Evolutionary conservation across 1,284 basidiomycete species (phyloP).

Genomic region (Xanthoconium separans): DNA sequence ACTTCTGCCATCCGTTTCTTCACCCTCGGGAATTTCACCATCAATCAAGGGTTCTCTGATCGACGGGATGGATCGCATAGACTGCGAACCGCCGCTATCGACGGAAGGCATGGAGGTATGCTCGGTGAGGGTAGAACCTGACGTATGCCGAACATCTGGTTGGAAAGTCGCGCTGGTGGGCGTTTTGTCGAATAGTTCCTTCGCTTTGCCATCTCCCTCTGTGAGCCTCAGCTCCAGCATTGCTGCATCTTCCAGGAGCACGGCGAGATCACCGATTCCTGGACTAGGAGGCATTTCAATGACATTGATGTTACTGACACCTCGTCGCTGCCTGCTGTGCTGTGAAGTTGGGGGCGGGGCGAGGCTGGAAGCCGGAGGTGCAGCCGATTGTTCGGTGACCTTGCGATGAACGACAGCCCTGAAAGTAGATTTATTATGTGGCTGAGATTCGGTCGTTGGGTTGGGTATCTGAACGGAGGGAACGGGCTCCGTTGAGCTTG

Average conservation of each 20-base stretch:
- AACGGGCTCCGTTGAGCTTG: conserved; percentile 4
- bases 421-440: conserved; percentile 36
- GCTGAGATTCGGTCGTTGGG: not conserved
- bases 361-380: conserved; percentile 15
- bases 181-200: conserved; percentile 17
- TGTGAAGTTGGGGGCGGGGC: conserved; percentile 13
- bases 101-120: conserved; percentile 10
- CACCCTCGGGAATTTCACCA: conserved; percentile 30
- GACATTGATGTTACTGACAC: conserved; percentile 17
- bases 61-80: conserved; percentile 33
- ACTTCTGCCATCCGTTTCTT: conserved; percentile 32
- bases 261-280: conserved; percentile 45
- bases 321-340: conserved; percentile 26
- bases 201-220: conserved; percentile 36
- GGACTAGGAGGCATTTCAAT: conserved; percentile 40
- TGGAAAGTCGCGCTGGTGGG: conserved; percentile 28
- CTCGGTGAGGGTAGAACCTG: conserved; percentile 22
- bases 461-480: conserved; percentile 1
- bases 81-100: conserved; percentile 26
- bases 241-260: conserved; percentile 50
- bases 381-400: conserved; percentile 36
- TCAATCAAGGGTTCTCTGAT: conserved; percentile 29
- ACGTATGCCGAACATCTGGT: conserved; percentile 19
- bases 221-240: conserved; percentile 48
- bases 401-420: conserved; percentile 55